Base-by-base conservation (phyloP, 306 rosid species). In the Cicer yamashitae region DNA sequence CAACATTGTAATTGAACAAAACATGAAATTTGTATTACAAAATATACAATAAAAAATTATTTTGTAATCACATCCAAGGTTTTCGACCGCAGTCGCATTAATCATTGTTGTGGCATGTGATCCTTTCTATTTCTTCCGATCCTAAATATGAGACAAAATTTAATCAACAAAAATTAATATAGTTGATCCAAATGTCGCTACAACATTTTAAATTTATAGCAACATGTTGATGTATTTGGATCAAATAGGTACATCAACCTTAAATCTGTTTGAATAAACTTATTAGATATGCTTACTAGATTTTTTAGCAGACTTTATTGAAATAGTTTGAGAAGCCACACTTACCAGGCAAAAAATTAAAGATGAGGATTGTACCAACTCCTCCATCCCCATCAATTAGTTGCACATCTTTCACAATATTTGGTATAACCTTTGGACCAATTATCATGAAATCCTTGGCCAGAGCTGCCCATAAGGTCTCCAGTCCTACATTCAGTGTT, bases 331-430 rank as follows among this genome's bases (percentile, higher is more conserved):
- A 76, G n/a, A 40, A 45, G 13, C 1, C 22, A 30, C 37, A 81
- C 82, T 83, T 18, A 90, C 92, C 83, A 0, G 85, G 11, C 14
- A 54, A 30, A 61, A 91, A 84, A 22, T 70, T 81, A 79, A 91
- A 89, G 78, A 86, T 76, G 56, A 89, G 79, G 68, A 82, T 74
- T 11, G 94, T 84, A 50, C 82, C 91, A 58, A 79, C 30, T 48
- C 93, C 87, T 67, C 94, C 94, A 81, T 86, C 87, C 7, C 97
- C 97, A 80, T 91, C 87, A n/a, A 83, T 51, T 10, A 91, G 3
- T 66, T 88, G 83, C 79, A 80, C 88, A 10, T 80, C 79, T 50
- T 86, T 81, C 13, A 89, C 91, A 60, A 78, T 12, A 71, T 74
- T 39, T 10, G 92, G 97, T 8, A 86, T 66, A 13, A 76, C 75